phyloP scores from a whole-genome alignment of 179 eudicot species.

The Spergularia azorica region DNA sequence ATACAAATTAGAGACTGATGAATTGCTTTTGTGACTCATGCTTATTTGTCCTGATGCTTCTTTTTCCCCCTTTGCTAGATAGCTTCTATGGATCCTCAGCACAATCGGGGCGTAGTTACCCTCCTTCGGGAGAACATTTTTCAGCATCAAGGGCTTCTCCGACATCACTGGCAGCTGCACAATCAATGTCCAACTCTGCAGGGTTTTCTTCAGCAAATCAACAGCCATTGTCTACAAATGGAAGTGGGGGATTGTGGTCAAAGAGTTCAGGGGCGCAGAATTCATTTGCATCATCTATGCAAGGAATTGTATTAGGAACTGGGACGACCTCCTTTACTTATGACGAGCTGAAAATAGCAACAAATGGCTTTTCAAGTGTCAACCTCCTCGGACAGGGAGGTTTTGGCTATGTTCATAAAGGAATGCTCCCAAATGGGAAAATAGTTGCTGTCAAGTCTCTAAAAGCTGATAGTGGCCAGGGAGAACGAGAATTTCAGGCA shows the following conservation, averaged over 20 bases:
- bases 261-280: conserved; percentile 59
- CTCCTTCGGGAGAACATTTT: conserved; percentile 33
- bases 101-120: conserved; percentile 32
- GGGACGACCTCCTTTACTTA: conserved; percentile 68
- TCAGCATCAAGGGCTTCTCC: conserved; percentile 32
- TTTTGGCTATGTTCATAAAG: conserved; percentile 88
- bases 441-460: conserved; percentile 88
- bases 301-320: conserved; percentile 61
- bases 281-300: conserved; percentile 54
- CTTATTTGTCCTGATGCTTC: conserved; percentile 23
- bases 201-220: conserved; percentile 29
- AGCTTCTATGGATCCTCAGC: conserved; percentile 26
- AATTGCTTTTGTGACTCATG: conserved; percentile 17
- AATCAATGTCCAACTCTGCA: conserved; percentile 50
- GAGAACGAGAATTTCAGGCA: conserved; percentile 94
- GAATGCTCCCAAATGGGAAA: conserved; percentile 92
- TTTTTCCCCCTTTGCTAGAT: conserved; percentile 26
- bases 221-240: conserved; percentile 48
- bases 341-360: conserved; percentile 83
- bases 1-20: not conserved
- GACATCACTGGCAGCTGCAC: conserved; percentile 44
- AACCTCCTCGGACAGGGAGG: conserved; percentile 97
- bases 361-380: conserved; percentile 78
- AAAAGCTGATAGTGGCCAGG: conserved; percentile 88
- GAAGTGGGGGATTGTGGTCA: conserved; percentile 80